phyloP scores from a whole-genome alignment of 2,329 filamentous ascomycete species.

The Colletotrichum sp. region DNA sequence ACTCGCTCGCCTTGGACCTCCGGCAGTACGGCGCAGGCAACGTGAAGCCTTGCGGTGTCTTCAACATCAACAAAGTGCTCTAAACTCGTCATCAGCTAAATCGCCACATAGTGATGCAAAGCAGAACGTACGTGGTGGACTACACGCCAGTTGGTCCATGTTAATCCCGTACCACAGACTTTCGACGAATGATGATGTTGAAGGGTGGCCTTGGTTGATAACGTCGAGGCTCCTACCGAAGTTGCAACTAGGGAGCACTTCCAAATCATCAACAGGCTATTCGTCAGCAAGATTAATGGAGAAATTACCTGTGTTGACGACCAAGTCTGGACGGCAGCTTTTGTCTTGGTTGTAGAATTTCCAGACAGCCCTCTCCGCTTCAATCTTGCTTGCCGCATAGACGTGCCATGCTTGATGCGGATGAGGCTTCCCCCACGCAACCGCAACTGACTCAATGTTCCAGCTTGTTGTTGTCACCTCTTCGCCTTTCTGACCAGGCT shows the following conservation, averaged over 20 bases:
- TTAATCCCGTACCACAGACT: conserved; percentile 27
- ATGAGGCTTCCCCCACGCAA: conserved; percentile 40
- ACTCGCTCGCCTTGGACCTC: conserved; percentile 54
- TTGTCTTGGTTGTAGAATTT: conserved; percentile 37
- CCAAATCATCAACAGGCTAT: not conserved
- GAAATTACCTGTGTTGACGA: conserved; percentile 32
- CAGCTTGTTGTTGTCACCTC: conserved; percentile 33
- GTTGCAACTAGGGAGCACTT: conserved; percentile 33
- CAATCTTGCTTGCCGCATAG: conserved; percentile 44
- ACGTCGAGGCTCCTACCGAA: conserved; percentile 28
- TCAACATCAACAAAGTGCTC: conserved; percentile 51
- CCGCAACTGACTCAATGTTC: conserved; percentile 37
- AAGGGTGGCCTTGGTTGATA: conserved; percentile 25
- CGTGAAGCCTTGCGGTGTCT: conserved; percentile 56
- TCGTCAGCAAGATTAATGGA: conserved; percentile 25
- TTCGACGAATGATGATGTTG: conserved; percentile 26
- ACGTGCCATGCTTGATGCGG: conserved; percentile 30
- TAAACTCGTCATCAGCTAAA: conserved; percentile 23
- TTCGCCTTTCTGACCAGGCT: not conserved
- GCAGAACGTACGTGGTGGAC: not conserved
- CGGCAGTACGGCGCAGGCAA: conserved; percentile 53
- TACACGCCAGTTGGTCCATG: not conserved
- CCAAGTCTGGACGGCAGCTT: conserved; percentile 38
- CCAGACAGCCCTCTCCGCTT: conserved; percentile 43
- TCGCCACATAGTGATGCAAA: too few relatives aligned